Percentiles rank a stretch among this genome's conserved stretches.
Evolutionary conservation across 2,329 filamentous ascomycete species (phyloP).

Genomic region (Colletotrichum godetiae): DNA sequence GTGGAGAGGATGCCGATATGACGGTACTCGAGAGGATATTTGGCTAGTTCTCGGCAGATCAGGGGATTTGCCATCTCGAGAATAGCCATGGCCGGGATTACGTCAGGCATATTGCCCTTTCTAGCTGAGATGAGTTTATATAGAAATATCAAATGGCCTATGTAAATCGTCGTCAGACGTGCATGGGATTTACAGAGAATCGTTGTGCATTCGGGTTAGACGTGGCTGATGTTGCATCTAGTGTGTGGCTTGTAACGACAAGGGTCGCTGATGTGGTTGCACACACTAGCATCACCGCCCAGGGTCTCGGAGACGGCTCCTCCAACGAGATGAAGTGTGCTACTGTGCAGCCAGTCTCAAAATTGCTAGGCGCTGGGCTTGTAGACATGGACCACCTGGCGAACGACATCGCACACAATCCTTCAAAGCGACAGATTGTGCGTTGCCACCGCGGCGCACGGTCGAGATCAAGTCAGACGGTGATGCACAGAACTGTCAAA

Average conservation of each 20-base stretch:
- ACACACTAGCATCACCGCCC: neutral
- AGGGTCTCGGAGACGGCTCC: too few relatives aligned
- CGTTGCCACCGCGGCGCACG: slow-evolving; percentile 6
- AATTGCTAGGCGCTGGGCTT: neutral
- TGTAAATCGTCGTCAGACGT: slow-evolving; percentile 14
- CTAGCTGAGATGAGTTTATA: neutral
- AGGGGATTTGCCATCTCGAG: neutral
- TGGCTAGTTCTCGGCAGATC: neutral
- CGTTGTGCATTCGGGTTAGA: neutral
- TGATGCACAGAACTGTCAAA: neutral
- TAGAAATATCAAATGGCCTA: neutral
- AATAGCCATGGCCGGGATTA: neutral
- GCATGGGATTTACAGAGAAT: slow-evolving; percentile 23
- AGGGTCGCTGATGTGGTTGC: neutral
- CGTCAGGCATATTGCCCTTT: neutral
- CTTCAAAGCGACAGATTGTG: neutral
- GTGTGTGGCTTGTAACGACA: slow-evolving; percentile 11
- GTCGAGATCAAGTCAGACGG: neutral
- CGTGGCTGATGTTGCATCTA: slow-evolving; percentile 10
- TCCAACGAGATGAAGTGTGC: too few relatives aligned
- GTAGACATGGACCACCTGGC: neutral
- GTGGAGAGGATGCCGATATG: slow-evolving; percentile 1
- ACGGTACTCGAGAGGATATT: neutral
- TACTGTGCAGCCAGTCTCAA: too few relatives aligned
- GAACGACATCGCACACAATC: neutral